Evolutionary conservation across 2,329 filamentous ascomycete species (phyloP).

Genomic region (Calycina marina): DNA sequence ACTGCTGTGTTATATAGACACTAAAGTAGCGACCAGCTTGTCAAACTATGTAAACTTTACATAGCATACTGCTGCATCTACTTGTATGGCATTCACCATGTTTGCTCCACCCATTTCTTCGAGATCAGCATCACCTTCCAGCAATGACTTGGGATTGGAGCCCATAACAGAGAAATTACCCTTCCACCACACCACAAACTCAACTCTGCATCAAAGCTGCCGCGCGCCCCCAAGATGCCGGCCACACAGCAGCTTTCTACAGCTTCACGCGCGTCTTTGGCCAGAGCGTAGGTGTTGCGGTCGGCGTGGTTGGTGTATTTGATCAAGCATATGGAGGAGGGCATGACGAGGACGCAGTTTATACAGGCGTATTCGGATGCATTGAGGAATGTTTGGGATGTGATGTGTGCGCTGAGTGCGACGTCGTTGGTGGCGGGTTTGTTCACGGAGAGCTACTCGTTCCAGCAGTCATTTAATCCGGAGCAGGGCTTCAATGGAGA

Average conservation of each 20-base stretch:
- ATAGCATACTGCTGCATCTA: too few species aligned
- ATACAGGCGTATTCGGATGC: conserved; percentile 38
- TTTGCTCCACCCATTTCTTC: too few species aligned
- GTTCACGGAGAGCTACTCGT: conserved; percentile 32
- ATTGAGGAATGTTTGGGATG: conserved; percentile 38
- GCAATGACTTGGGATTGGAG: too few species aligned
- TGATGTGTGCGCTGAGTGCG: conserved; percentile 37
- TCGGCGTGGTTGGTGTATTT: conserved; percentile 33
- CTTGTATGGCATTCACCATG: too few species aligned
- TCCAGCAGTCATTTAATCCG: conserved; percentile 32
- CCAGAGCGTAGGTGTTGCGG: conserved; percentile 49
- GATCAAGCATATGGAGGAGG: conserved; percentile 16
- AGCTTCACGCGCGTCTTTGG: conserved; percentile 52
- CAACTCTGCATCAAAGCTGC: conserved; percentile 52
- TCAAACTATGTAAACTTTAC: too few species aligned
- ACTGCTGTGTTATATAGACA: too few species aligned
- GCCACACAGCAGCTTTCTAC: conserved; percentile 49
- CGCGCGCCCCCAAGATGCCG: conserved; percentile 38
- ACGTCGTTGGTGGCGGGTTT: conserved; percentile 33
- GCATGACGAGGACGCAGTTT: conserved; percentile 28
- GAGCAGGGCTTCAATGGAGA: conserved; percentile 29
- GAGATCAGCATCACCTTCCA: too few species aligned
- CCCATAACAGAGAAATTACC: too few species aligned
- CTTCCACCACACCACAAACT: too few species aligned
- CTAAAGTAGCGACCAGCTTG: too few species aligned